phyloP scores from a whole-genome alignment of 2,329 filamentous ascomycete species.

The Beauveria sp. region DNA sequence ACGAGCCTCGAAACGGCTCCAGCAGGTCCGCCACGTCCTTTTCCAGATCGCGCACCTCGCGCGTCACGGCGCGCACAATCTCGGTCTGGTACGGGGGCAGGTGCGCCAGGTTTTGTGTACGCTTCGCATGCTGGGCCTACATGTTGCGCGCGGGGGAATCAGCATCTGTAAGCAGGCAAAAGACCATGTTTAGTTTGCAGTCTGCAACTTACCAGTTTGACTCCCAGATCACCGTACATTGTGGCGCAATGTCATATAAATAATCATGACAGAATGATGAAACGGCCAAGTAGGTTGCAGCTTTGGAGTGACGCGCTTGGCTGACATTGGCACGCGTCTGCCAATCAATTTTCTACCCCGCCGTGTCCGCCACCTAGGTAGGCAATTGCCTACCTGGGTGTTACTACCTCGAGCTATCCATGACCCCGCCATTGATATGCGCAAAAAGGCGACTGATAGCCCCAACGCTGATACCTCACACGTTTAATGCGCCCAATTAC shows the following conservation, averaged over 20 bases:
- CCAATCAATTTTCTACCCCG: slow-evolving; percentile 15
- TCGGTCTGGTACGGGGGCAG: slow-evolving; percentile 91
- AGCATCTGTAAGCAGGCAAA: slow-evolving; percentile 14
- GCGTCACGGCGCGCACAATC: slow-evolving; percentile 75
- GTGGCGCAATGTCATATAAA: slow-evolving; percentile 1
- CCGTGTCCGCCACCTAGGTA: not conserved
- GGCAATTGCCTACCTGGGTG: no score
- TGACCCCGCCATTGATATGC: slow-evolving; percentile 1
- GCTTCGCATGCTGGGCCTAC: slow-evolving; percentile 91
- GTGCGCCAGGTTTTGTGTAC: slow-evolving; percentile 77
- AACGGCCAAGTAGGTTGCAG: not conserved
- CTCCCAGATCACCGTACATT: slow-evolving; percentile 85
- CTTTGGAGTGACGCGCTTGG: not conserved
- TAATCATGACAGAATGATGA: not conserved
- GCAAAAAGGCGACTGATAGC: no score
- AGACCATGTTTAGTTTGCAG: not conserved
- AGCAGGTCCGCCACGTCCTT: slow-evolving; percentile 74
- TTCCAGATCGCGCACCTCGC: slow-evolving; percentile 89
- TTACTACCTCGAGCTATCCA: not conserved
- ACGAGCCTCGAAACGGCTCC: slow-evolving; percentile 74
- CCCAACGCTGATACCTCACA: no score
- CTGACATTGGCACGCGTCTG: slow-evolving; percentile 11
- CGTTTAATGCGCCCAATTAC: no score
- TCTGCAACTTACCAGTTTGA: slow-evolving; percentile 61
- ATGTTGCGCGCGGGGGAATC: not conserved